Base-by-base conservation (phyloP, 2,329 filamentous ascomycete genomes). In the Ophiobolus disseminans region DNA sequence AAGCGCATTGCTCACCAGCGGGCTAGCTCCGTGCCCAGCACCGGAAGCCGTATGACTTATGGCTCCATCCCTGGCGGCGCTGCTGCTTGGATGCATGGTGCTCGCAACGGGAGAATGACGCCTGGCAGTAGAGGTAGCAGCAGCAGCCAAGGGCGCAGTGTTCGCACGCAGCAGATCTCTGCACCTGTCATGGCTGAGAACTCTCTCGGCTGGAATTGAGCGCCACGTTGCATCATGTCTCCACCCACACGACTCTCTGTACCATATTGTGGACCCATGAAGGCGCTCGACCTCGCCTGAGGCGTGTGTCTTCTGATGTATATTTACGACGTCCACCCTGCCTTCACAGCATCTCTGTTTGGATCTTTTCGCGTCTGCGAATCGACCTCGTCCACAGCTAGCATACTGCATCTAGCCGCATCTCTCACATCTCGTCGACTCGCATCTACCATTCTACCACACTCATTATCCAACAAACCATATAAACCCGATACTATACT, bases 181-280 rank as follows among this genome's bases (percentile, higher is more conserved):
- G 90, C 90, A 25, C 92, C 92, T 3, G 89, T 96, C 56, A 92
- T 92, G 73, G 88, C 91, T 3, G 91, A 95, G 79, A 97, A 97
- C 81, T 96, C 91, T 41, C 83, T 97, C 59, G 92, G 92, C 65
- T 97, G 92, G 92, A 96, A 95, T 79, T 97, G 82, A 85, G 42
- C 30, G 28, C 17, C 19, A 35, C 23, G 20, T 14, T 13, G 25
- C 26, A 30, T 25, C 31, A 10, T 37, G 36, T n/a, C n/a, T n/a
- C 45, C 40, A 52, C 50, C 56, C 50, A 56, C 35, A 53, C 45
- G 60, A 65, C 55, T 57, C 45, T 42, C 45, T 69, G 61, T 69
- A 69, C 60, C 59, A 71, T 66, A 68, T 58, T 56, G 38, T 25
- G 47, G 44, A 54, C 43, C 47, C 36, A 51, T 49, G 50, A 38